Conservation (phyloP, 2,329 filamentous ascomycete species). For the Coniochaeta pulveracea region DNA sequence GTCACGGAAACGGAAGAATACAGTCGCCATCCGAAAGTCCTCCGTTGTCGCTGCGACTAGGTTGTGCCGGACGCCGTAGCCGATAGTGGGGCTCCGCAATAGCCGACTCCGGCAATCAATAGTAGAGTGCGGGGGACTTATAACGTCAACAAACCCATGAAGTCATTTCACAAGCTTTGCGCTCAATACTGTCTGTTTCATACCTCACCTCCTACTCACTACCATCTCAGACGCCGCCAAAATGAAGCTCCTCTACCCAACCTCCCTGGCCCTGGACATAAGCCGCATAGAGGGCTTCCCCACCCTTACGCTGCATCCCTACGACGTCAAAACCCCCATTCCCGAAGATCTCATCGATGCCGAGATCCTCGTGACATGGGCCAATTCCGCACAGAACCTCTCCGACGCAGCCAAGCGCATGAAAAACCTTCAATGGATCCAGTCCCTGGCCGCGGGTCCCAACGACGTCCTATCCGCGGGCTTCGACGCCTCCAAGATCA, state of each 20-base stretch:
- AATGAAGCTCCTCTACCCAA: slow-evolving; percentile 59
- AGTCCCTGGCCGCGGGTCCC: slow-evolving; percentile 53
- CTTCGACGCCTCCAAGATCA: slow-evolving; percentile 38
- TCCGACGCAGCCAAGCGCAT: slow-evolving; percentile 42
- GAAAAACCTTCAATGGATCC: slow-evolving; percentile 51
- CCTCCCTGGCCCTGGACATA: slow-evolving; percentile 46
- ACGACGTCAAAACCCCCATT: slow-evolving; percentile 45
- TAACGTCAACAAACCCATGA: too few relatives aligned
- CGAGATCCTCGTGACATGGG: slow-evolving; percentile 50
- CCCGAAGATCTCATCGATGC: slow-evolving; percentile 48
- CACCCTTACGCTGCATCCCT: slow-evolving; percentile 39
- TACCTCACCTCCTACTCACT: too few relatives aligned
- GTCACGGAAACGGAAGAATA: too few relatives aligned
- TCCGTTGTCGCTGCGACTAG: too few relatives aligned
- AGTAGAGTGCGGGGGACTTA: too few relatives aligned
- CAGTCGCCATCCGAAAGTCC: too few relatives aligned
- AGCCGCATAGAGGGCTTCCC: slow-evolving; percentile 45
- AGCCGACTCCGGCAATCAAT: too few relatives aligned
- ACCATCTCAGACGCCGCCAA: slow-evolving; percentile 11
- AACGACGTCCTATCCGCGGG: slow-evolving; percentile 53
- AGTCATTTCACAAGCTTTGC: too few relatives aligned
- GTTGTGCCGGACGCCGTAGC: too few relatives aligned
- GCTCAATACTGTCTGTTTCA: too few relatives aligned
- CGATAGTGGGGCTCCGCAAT: too few relatives aligned
- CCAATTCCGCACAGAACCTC: slow-evolving; percentile 47